Base-by-base conservation (phyloP, 495 filamentous ascomycete genomes). In the Penicillium lagena region DNA sequence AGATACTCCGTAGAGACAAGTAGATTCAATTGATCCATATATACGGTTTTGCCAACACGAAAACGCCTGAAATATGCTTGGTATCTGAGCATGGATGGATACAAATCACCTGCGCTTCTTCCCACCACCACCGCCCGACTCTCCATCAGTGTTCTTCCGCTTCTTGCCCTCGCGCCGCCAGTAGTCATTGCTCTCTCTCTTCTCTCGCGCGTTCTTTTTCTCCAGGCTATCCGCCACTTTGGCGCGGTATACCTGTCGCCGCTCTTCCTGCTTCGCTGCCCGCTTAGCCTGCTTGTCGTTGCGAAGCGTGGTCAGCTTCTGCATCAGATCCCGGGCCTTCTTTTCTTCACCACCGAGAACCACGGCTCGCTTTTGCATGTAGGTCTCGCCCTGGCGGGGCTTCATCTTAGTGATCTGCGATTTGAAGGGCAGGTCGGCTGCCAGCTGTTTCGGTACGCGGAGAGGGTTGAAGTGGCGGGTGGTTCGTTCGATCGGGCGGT, bases 91-190 rank as follows among this genome's bases (percentile, higher is more conserved):
- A 33, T 40, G 36, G 35, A 41, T 46, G 49, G 50, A 54, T 56
- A 56, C 49, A 53, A 49, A 59, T 65, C 58, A 69, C 50, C 63
- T 73, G 56, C 83, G 75, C 72, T 85, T 81, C 67, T 87, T 89
- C 22, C 83, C 80, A n/a, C 80, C 78, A 34, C 79, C 84, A 40
- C 80, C 32, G 7, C 32, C 85, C 13, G 71, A 78, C 12, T 78
- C 78, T 33, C 67, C 72, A 0, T 72, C 73, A 12, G 73, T 71
- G 12, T 73, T 71, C 62, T 82, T 89, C 58, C 93, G 78, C 76
- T 98, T 98, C 78, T 82, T 89, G n/a, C 93, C 94, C 70, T 96
- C 94, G 48, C 79, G 81, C 50, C 81, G 73, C 93, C 93, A 98
- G 68, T 83, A 98, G 52, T 94, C 91, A 53, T 95, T 80, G 59